phyloP scores from a whole-genome alignment of 768 basidiomycete species.

The Hericium rajendrae region DNA sequence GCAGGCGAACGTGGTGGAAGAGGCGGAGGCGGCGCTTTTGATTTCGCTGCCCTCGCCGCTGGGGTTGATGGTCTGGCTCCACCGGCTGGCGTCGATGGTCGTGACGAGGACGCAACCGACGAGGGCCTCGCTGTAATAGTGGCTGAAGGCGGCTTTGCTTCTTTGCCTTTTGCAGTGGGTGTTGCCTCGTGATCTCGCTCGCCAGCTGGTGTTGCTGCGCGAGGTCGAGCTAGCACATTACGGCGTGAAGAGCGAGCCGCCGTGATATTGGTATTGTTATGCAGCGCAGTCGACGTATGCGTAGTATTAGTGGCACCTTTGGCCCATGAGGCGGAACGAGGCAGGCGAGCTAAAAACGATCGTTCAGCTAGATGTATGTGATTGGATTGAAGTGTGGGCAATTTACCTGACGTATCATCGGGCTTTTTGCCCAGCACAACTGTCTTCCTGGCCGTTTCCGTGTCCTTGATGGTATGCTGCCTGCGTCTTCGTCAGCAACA shows the following conservation, averaged over 20 bases:
- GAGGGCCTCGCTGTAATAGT: slow-evolving; percentile 24
- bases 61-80: neutral
- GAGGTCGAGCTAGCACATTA: slow-evolving; percentile 20
- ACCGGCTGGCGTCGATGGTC: slow-evolving; percentile 46
- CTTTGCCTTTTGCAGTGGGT: slow-evolving; percentile 12
- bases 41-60: slow-evolving; percentile 1
- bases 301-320: slow-evolving; percentile 17
- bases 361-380: slow-evolving; percentile 3
- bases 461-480: slow-evolving; percentile 90
- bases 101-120: slow-evolving; percentile 42
- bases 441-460: slow-evolving; percentile 55
- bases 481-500: slow-evolving; percentile 28
- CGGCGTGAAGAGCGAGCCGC: slow-evolving; percentile 14
- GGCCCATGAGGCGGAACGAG: slow-evolving; percentile 43
- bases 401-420: slow-evolving; percentile 29
- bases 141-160: slow-evolving; percentile 32
- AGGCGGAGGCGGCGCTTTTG: slow-evolving; percentile 6
- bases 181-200: slow-evolving; percentile 6
- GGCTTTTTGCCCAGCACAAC: slow-evolving; percentile 42
- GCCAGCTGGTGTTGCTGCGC: slow-evolving; percentile 32
- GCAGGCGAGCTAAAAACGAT: slow-evolving; percentile 37
- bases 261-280: slow-evolving; percentile 18
- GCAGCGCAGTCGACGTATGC: slow-evolving; percentile 18
- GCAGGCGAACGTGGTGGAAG: slow-evolving; percentile 17
- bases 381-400: neutral